These are phyloP conservation scores for Populus hybrid DNA, from an alignment of 441 rosid species.

Conservation along the genomic window DNA sequence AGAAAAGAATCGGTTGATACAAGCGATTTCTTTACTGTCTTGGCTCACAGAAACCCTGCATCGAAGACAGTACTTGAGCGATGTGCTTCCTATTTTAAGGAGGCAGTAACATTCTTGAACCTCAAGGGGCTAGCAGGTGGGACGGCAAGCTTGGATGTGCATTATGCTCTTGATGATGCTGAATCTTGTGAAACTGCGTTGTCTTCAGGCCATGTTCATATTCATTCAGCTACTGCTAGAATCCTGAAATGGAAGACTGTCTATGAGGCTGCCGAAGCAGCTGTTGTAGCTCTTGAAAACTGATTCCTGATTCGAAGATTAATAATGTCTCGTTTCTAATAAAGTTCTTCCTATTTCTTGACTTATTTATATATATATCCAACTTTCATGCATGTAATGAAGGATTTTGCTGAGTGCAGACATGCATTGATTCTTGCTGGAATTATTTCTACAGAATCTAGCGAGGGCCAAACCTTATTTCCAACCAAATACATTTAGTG, in stretches of 20 bases:
- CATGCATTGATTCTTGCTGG: too few species aligned
- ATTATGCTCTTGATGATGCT: slow-evolving; percentile 21
- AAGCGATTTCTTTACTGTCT: background rate
- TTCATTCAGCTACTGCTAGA: background rate
- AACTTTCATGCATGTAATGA: too few species aligned
- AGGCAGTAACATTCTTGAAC: slow-evolving; percentile 1
- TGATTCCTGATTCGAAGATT: background rate
- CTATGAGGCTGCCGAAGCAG: background rate
- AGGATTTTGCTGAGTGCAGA: too few species aligned
- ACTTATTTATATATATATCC: too few species aligned
- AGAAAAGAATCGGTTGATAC: background rate
- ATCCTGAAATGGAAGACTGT: slow-evolving; percentile 15
- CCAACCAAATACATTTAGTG: too few species aligned
- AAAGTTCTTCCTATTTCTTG: background rate
- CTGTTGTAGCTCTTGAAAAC: background rate
- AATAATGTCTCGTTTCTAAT: background rate
- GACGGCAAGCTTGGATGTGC: slow-evolving; percentile 20
- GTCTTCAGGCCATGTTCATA: background rate
- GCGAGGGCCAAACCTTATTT: too few species aligned
- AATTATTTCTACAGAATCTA: too few species aligned
- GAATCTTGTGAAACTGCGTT: slow-evolving; percentile 14
- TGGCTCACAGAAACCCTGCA: background rate
- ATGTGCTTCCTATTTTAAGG: slow-evolving; percentile 11
- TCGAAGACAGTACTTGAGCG: background rate
- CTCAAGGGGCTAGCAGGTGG: slow-evolving; percentile 9